Evolutionary conservation across 2,329 filamentous ascomycete species (phyloP).

Genomic region (Epichloe glyceriae): DNA sequence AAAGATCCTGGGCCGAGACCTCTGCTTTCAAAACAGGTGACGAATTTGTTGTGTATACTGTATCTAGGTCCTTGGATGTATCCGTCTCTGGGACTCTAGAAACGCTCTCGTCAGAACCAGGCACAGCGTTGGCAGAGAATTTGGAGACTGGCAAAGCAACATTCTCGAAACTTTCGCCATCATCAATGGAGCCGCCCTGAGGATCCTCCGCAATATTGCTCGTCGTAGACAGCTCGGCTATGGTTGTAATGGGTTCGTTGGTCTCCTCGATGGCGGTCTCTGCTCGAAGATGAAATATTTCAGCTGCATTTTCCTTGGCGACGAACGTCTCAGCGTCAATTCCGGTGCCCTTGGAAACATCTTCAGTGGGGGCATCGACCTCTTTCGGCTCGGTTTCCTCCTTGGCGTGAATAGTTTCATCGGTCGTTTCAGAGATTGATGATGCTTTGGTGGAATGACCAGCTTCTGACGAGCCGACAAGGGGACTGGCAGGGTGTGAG

Average conservation of each 20-base stretch:
- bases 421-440: conserved; percentile 49
- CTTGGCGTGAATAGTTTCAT: conserved; percentile 39
- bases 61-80: neutral
- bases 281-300: neutral
- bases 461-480: conserved; percentile 39
- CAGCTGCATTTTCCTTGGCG: neutral
- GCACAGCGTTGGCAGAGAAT: conserved; percentile 10
- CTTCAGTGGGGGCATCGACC: conserved; percentile 1
- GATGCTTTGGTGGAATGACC: conserved; percentile 50
- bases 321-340: neutral
- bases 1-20: conserved; percentile 17
- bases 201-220: neutral
- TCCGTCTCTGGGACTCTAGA: neutral
- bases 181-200: conserved; percentile 2
- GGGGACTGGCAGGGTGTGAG: conserved; percentile 45
- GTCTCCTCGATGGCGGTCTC: neutral
- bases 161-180: conserved; percentile 4
- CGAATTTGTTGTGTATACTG: conserved; percentile 6
- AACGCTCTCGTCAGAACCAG: conserved; percentile 1
- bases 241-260: neutral
- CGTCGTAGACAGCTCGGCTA: neutral
- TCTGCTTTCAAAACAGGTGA: conserved; percentile 12
- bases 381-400: conserved; percentile 11
- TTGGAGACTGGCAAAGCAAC: conserved; percentile 10
- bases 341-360: neutral